Evolutionary conservation across 768 basidiomycete species (phyloP).

Genomic region (Mycena vitilis): DNA sequence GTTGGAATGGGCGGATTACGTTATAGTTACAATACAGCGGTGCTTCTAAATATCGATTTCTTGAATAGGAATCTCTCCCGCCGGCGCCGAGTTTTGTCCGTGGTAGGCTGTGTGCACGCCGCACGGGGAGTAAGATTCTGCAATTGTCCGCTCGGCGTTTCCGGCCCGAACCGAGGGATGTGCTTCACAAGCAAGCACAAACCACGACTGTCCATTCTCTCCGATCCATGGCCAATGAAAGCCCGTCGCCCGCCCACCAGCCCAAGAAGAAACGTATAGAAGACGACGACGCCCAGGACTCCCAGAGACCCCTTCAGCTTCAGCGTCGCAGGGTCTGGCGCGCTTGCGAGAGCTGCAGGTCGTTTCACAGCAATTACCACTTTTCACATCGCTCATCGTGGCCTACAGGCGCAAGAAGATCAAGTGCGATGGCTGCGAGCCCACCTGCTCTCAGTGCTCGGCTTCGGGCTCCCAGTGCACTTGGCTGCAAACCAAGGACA

Average conservation of each 20-base stretch:
- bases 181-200: neutral
- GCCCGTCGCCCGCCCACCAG: constrained; percentile 52
- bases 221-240: constrained; percentile 30
- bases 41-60: constrained; percentile 29
- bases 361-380: constrained; percentile 40
- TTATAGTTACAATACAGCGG: constrained; percentile 10
- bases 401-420: constrained; percentile 85
- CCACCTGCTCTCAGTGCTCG: constrained; percentile 85
- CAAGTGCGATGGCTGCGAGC: constrained; percentile 91
- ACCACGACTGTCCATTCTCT: neutral
- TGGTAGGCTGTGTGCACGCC: neutral
- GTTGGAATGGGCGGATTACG: neutral
- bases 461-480: constrained; percentile 82
- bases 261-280: constrained; percentile 82
- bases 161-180: constrained; percentile 22
- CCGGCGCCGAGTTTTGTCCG: neutral
- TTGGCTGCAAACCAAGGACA: constrained; percentile 93
- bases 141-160: too few relatives aligned
- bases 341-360: constrained; percentile 92
- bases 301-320: constrained; percentile 79
- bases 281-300: constrained; percentile 70
- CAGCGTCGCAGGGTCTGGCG: constrained; percentile 88
- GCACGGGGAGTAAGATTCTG: neutral
- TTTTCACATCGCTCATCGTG: constrained; percentile 32
- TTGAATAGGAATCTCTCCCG: constrained; percentile 2